Evolutionary conservation across 1,284 basidiomycete species (phyloP).

Genomic region (Ceratobasidium sp.): DNA sequence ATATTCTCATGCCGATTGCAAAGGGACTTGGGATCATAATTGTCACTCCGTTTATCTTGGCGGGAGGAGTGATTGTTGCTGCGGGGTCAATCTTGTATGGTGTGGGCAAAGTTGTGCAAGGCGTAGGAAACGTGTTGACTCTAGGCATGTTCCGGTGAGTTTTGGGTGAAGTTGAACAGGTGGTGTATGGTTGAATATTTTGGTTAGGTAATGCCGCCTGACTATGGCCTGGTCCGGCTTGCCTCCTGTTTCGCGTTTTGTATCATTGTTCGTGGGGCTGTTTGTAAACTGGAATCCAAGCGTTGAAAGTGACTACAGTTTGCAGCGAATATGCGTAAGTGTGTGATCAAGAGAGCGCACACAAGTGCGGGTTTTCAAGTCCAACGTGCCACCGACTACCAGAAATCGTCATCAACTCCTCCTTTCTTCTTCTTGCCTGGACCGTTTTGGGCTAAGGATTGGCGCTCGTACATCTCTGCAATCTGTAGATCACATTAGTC

Average conservation of each 20-base stretch:
- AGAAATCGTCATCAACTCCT: conserved; percentile 87
- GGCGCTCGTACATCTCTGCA: conserved; percentile 94
- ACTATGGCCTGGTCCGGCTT: neutral
- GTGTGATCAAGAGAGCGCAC: neutral
- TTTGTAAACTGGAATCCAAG: neutral
- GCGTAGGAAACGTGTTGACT: neutral
- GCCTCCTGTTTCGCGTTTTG: neutral
- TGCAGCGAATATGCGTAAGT: no score
- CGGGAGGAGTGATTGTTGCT: conserved; percentile 21
- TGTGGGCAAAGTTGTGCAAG: neutral
- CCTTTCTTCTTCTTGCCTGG: conserved; percentile 73
- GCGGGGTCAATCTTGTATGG: conserved; percentile 24
- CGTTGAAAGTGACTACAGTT: neutral
- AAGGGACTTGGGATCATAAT: conserved; percentile 29
- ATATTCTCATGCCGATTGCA: conserved; percentile 15
- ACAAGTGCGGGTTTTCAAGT: neutral
- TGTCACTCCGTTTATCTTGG: conserved; percentile 19
- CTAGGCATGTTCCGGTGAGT: neutral
- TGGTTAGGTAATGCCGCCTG: neutral
- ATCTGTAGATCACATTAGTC: conserved; percentile 62
- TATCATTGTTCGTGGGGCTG: neutral
- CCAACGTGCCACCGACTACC: conserved; percentile 64
- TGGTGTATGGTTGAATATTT: neutral
- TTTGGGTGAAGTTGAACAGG: neutral
- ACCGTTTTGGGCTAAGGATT: conserved; percentile 81